These are phyloP conservation scores for Cladophialophora exuberans DNA, from an alignment of 2,329 filamentous ascomycete species.

Conservation along the genomic window DNA sequence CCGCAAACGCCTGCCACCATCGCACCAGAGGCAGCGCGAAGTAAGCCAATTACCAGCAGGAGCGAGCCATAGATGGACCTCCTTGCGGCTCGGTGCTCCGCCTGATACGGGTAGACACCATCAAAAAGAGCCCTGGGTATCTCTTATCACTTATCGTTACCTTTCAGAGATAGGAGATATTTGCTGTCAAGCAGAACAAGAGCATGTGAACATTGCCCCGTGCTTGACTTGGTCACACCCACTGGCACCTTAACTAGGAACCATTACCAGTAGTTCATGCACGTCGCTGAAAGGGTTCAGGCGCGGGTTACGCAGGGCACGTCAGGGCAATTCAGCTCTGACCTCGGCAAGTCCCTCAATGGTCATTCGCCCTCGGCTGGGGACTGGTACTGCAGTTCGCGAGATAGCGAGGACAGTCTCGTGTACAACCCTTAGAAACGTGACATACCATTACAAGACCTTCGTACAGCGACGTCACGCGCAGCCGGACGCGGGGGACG, in stretches of 20 bases:
- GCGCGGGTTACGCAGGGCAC: constrained; percentile 5
- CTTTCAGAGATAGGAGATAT: background rate
- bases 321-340: background rate
- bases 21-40: background rate
- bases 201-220: background rate
- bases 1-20: background rate
- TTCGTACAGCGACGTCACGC: constrained; percentile 9
- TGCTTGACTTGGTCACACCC: constrained; percentile 12
- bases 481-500: too few relatives aligned
- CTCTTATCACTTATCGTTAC: background rate
- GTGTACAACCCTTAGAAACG: background rate
- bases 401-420: background rate
- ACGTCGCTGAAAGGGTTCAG: constrained; percentile 10
- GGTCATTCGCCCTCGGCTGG: background rate
- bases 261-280: constrained; percentile 19
- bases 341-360: background rate
- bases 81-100: background rate
- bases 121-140: background rate
- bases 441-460: too few relatives aligned
- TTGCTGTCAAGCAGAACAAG: background rate
- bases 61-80: background rate
- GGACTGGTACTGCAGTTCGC: background rate
- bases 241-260: constrained; percentile 3
- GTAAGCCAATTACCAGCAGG: background rate
- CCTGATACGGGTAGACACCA: background rate